These are phyloP conservation scores for Schizosaccharomyces lindneri DNA, from an alignment of 805 yeast species.

Conservation along the genomic window DNA sequence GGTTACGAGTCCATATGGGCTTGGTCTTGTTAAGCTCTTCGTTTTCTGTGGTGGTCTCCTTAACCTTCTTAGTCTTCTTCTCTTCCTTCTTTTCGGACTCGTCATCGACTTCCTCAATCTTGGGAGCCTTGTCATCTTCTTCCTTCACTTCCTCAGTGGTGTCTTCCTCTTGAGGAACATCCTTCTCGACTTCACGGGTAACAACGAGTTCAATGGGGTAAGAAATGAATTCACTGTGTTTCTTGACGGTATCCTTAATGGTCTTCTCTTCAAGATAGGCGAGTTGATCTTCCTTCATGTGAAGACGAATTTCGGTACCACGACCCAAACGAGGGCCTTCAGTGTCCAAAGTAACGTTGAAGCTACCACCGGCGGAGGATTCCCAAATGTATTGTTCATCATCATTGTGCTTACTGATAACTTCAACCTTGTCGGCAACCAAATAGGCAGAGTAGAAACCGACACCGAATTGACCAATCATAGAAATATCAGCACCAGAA, in stretches of 20 bases:
- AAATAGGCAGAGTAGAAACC: slow-evolving; percentile 98
- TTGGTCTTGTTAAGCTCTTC: slow-evolving; percentile 97
- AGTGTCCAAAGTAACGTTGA: slow-evolving; percentile 82
- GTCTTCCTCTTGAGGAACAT: slow-evolving; percentile 63
- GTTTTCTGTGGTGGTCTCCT: slow-evolving; percentile 79
- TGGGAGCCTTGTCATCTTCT: slow-evolving; percentile 43
- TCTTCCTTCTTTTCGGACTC: slow-evolving; percentile 47
- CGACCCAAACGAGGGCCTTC: slow-evolving; percentile 42
- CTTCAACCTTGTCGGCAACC: slow-evolving; percentile 97
- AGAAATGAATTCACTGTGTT: slow-evolving; percentile 96
- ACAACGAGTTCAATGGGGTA: slow-evolving; percentile 97
- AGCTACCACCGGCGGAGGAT: slow-evolving; percentile 98
- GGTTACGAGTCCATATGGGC: slow-evolving; percentile 98
- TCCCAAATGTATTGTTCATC: slow-evolving; percentile 99
- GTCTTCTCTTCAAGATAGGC: slow-evolving; percentile 98
- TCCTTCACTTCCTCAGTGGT: slow-evolving; percentile 29
- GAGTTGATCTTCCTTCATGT: slow-evolving; percentile 94
- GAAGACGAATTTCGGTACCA: slow-evolving; percentile 87
- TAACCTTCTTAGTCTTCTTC: slow-evolving; percentile 63
- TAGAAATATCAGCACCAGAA: slow-evolving; percentile 98
- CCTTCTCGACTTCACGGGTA: slow-evolving; percentile 97
- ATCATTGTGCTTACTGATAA: slow-evolving; percentile 91
- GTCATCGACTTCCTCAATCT: slow-evolving; percentile 50
- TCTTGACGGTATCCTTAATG: slow-evolving; percentile 96
- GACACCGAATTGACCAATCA: slow-evolving; percentile 99